Evolutionary conservation across 2,329 filamentous ascomycete species (phyloP).

Genomic region (Colletotrichum tabaci): DNA sequence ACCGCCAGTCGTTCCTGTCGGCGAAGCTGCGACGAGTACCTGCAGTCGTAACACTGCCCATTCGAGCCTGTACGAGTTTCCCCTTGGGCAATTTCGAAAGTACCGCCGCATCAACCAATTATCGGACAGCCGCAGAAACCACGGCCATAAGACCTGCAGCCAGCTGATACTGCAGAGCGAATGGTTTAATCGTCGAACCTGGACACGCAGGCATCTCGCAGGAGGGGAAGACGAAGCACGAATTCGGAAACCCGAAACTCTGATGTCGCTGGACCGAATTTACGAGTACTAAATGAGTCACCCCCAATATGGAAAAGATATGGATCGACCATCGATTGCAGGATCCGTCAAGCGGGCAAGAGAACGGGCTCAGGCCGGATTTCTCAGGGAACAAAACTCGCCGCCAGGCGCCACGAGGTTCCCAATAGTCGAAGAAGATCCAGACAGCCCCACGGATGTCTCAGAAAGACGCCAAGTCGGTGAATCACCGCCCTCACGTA

Average conservation of each 20-base stretch:
- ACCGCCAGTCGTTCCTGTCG: slow-evolving; percentile 29
- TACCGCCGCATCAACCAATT: slow-evolving; percentile 23
- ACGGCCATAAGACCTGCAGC: slow-evolving; percentile 28
- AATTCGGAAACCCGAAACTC: slow-evolving; percentile 41
- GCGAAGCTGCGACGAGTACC: slow-evolving; percentile 29
- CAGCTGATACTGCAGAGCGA: slow-evolving; percentile 34
- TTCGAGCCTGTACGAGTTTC: slow-evolving; percentile 46
- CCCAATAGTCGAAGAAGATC: slow-evolving; percentile 38
- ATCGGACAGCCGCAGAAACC: slow-evolving; percentile 30
- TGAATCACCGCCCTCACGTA: slow-evolving; percentile 45
- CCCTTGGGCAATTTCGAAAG: slow-evolving; percentile 35
- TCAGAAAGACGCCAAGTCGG: slow-evolving; percentile 45
- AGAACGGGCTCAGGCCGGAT: slow-evolving; percentile 64
- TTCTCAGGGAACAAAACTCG: slow-evolving; percentile 46
- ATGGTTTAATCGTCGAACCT: slow-evolving; percentile 32
- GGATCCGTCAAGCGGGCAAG: slow-evolving; percentile 70
- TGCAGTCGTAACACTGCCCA: slow-evolving; percentile 19
- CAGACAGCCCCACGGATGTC: slow-evolving; percentile 40
- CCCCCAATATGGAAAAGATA: slow-evolving; percentile 67
- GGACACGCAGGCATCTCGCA: slow-evolving; percentile 35
- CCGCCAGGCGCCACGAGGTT: slow-evolving; percentile 48
- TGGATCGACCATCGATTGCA: slow-evolving; percentile 62
- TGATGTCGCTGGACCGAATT: slow-evolving; percentile 46
- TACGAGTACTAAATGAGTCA: slow-evolving; percentile 66
- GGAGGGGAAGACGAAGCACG: slow-evolving; percentile 27